Evolutionary conservation across 495 filamentous ascomycete genomes (phyloP).

Genomic region (Podospora pseudocomata): DNA sequence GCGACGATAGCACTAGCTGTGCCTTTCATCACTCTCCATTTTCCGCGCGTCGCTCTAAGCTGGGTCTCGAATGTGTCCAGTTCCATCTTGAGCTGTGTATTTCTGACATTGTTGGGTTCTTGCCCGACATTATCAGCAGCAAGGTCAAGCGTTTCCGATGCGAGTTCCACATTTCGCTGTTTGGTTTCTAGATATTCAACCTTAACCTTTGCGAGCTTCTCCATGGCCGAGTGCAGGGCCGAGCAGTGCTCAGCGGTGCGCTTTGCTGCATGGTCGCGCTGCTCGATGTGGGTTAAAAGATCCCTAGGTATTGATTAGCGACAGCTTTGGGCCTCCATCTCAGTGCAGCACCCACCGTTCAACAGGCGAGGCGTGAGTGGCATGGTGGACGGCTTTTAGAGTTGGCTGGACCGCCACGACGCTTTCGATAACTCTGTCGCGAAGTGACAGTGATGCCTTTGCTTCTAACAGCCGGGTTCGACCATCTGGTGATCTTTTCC

Average conservation of each 20-base stretch:
- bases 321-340: background rate
- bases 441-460: conserved; percentile 62
- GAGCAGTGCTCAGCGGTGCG: conserved; percentile 55
- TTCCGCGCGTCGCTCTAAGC: conserved; percentile 53
- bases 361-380: conserved; percentile 57
- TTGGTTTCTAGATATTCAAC: conserved; percentile 52
- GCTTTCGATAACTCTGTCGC: conserved; percentile 61
- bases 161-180: conserved; percentile 59
- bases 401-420: conserved; percentile 68
- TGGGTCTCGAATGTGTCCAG: conserved; percentile 54
- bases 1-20: conserved; percentile 70
- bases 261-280: conserved; percentile 63
- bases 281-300: conserved; percentile 59
- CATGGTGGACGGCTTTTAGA: conserved; percentile 70
- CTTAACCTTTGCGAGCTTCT: conserved; percentile 52
- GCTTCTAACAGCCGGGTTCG: conserved; percentile 66
- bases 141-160: conserved; percentile 57
- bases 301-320: conserved; percentile 45
- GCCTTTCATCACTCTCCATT: conserved; percentile 71
- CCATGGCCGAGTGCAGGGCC: conserved; percentile 44
- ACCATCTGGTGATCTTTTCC: conserved; percentile 29
- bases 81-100: conserved; percentile 49
- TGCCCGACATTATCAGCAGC: conserved; percentile 51
- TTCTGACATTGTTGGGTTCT: conserved; percentile 49
- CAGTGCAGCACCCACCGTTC: conserved; percentile 55